Conservation (phyloP, 495 filamentous ascomycete genomes). For the Eremomyces bilateralis region DNA sequence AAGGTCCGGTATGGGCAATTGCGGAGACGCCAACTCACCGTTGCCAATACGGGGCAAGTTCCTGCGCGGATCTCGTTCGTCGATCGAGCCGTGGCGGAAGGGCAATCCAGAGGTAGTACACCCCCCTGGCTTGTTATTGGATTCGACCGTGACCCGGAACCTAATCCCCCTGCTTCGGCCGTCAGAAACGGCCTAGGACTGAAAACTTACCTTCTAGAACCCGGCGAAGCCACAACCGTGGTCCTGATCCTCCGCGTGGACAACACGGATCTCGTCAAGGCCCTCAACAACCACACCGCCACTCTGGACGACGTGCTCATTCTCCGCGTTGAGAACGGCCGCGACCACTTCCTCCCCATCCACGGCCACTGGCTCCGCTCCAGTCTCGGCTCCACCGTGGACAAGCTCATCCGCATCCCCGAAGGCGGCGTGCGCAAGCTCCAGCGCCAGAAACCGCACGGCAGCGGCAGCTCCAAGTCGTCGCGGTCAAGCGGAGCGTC, state of each 20-base stretch:
- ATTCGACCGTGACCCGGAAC: constrained; percentile 29
- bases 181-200: too few relatives aligned
- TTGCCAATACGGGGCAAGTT: constrained; percentile 78
- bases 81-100: constrained; percentile 34
- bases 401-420: constrained; percentile 65
- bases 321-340: constrained; percentile 61
- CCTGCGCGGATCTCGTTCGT: constrained; percentile 56
- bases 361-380: constrained; percentile 58
- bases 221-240: constrained; percentile 60
- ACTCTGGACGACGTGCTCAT: constrained; percentile 71
- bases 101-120: constrained; percentile 19
- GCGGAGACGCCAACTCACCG: constrained; percentile 42
- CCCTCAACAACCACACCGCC: constrained; percentile 44
- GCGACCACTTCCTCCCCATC: constrained; percentile 80
- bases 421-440: constrained; percentile 45
- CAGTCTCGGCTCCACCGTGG: constrained; percentile 61
- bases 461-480: constrained; percentile 13
- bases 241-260: constrained; percentile 41
- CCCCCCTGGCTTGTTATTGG: constrained; percentile 46
- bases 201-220: constrained; percentile 28
- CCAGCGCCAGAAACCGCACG: constrained; percentile 25
- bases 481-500: neutral
- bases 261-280: constrained; percentile 36
- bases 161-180: neutral
- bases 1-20: constrained; percentile 43